phyloP scores from a whole-genome alignment of 139 green algal genomes.

The Mesostigma viride region DNA sequence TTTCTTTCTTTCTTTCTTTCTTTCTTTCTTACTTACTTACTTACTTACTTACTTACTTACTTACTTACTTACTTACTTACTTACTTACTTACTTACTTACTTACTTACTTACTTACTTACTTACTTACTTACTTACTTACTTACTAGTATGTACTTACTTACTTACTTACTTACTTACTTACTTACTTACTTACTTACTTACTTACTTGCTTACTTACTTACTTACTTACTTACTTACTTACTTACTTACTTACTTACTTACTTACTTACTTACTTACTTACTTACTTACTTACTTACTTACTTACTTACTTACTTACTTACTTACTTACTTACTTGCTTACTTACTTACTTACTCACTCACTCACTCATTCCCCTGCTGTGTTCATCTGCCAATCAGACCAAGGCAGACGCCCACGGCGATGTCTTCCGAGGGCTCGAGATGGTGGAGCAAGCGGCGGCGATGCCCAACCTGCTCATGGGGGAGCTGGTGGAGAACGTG shows the following conservation, averaged over 20 bases:
- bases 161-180: background rate
- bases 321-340: too few relatives aligned
- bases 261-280: too few relatives aligned
- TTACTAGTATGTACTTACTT: background rate
- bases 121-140: slow-evolving; percentile 20
- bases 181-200: too few relatives aligned
- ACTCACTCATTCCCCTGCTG: too few relatives aligned
- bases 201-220: too few relatives aligned
- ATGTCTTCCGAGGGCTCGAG: background rate
- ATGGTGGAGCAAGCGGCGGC: slow-evolving; percentile 74
- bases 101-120: background rate
- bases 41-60: background rate
- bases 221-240: too few relatives aligned
- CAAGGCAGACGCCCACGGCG: background rate
- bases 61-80: background rate
- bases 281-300: too few relatives aligned
- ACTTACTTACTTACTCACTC: too few relatives aligned
- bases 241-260: too few relatives aligned
- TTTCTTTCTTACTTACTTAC: background rate
- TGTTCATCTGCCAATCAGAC: too few relatives aligned
- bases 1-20: background rate
- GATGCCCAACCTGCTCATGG: slow-evolving; percentile 58
- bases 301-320: too few relatives aligned
- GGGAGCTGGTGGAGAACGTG: slow-evolving; percentile 80
- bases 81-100: background rate